Conservation (phyloP, 331 rosid genomes). For the Acacia pycnantha region DNA sequence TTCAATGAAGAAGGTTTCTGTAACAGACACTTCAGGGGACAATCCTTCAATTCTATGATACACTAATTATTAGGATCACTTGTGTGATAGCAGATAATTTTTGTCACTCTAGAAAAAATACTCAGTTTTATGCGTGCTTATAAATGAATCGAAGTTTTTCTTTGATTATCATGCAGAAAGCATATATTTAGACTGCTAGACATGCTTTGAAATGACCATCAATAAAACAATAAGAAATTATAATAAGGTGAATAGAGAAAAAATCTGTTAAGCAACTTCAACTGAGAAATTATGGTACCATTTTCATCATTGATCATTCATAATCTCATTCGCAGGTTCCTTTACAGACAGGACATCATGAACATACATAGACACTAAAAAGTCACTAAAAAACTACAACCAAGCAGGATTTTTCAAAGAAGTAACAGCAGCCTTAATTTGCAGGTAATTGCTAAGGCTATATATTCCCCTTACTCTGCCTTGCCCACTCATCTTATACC, state of each 20-base stretch:
- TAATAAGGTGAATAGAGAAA: neutral
- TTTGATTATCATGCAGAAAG: neutral
- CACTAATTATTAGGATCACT: neutral
- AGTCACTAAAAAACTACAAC: slow-evolving; percentile 41
- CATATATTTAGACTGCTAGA: neutral
- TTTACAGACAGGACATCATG: neutral
- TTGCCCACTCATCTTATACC: slow-evolving; percentile 87
- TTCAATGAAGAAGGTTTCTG: no score
- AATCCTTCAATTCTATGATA: neutral
- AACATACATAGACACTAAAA: neutral
- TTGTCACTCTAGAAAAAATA: neutral
- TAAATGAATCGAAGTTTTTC: neutral
- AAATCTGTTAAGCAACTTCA: neutral
- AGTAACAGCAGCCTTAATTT: slow-evolving; percentile 79
- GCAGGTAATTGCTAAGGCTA: slow-evolving; percentile 75
- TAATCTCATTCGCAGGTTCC: neutral
- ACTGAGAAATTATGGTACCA: neutral
- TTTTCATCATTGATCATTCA: neutral
- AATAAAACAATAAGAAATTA: neutral
- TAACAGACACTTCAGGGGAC: slow-evolving; percentile 24
- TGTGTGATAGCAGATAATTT: neutral
- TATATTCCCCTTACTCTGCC: slow-evolving; percentile 79
- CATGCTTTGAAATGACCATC: neutral
- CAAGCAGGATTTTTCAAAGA: slow-evolving; percentile 77
- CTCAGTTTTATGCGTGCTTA: neutral